phyloP scores from a whole-genome alignment of 2,329 filamentous ascomycete species.

The Aspergillus cejpii region DNA sequence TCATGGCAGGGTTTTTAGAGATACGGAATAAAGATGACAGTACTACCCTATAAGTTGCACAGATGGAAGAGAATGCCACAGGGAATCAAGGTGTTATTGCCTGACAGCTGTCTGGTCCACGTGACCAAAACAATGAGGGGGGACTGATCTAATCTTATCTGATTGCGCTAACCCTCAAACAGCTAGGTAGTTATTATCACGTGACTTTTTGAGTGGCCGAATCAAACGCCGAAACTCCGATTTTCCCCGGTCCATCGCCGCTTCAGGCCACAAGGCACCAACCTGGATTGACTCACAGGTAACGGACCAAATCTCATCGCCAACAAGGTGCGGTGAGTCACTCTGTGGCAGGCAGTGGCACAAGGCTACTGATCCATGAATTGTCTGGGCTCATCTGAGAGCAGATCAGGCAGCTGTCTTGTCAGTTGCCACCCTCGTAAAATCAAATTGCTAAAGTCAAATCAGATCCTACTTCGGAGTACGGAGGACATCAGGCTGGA shows the following conservation, averaged over 20 bases:
- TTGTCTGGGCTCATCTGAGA: not conserved
- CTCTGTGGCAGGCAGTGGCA: not conserved
- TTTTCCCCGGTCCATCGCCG: not conserved
- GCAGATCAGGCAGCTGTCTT: not conserved
- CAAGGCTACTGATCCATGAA: not conserved
- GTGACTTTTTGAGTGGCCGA: too few species aligned
- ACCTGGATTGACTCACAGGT: conserved; percentile 1
- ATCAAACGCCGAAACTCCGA: too few species aligned
- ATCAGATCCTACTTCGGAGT: not conserved
- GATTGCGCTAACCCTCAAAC: conserved; percentile 19
- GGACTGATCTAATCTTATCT: conserved; percentile 33
- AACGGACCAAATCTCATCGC: not conserved
- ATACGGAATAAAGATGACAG: too few species aligned
- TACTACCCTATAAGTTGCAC: too few species aligned
- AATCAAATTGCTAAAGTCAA: too few species aligned
- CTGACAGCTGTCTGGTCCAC: too few species aligned
- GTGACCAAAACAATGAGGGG: conserved; percentile 2
- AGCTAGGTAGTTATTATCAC: conserved; percentile 3
- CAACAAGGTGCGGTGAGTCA: conserved; percentile 6
- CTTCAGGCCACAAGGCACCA: too few species aligned
- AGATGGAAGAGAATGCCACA: too few species aligned
- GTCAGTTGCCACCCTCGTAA: too few species aligned
- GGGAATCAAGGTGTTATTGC: too few species aligned
- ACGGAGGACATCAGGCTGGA: too few species aligned
- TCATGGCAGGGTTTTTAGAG: not conserved